Evolutionary conservation across 345 rosid species (phyloP).

Genomic region (Lumnitzera littorea): DNA sequence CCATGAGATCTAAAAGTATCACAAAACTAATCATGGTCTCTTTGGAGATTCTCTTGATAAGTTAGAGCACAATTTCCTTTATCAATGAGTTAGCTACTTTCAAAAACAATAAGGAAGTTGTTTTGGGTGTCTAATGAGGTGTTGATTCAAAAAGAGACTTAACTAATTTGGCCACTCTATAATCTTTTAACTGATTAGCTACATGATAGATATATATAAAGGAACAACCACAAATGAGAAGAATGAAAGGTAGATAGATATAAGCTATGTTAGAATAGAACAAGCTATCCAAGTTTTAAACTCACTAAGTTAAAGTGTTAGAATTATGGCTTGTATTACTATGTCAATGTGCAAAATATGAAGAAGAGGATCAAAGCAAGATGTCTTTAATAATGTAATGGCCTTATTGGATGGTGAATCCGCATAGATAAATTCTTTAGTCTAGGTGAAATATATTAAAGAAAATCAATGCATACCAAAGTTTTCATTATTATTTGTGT

Average conservation of each 20-base stretch:
- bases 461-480: slow-evolving; percentile 32
- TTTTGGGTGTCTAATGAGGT: slow-evolving; percentile 40
- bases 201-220: slow-evolving; percentile 77
- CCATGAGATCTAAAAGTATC: slow-evolving; percentile 43
- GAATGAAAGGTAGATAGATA: slow-evolving; percentile 12
- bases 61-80: slow-evolving; percentile 26
- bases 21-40: slow-evolving; percentile 47
- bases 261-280: slow-evolving; percentile 1
- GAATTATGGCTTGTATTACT: too few species aligned
- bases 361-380: too few species aligned
- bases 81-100: slow-evolving; percentile 32
- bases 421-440: background rate
- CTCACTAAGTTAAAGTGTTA: background rate
- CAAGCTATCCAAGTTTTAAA: background rate
- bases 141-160: slow-evolving; percentile 78
- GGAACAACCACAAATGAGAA: slow-evolving; percentile 23
- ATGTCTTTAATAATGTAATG: too few species aligned
- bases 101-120: slow-evolving; percentile 33
- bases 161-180: slow-evolving; percentile 80
- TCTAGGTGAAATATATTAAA: background rate
- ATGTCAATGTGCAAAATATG: too few species aligned
- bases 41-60: slow-evolving; percentile 37
- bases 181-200: slow-evolving; percentile 60
- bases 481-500: slow-evolving; percentile 23
- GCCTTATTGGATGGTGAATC: background rate